Evolutionary conservation across 2,329 filamentous ascomycete genomes (phyloP), one percentile per base, ranked within the genome.

Genomic region (Trichophyton mentagrophytes): DNA sequence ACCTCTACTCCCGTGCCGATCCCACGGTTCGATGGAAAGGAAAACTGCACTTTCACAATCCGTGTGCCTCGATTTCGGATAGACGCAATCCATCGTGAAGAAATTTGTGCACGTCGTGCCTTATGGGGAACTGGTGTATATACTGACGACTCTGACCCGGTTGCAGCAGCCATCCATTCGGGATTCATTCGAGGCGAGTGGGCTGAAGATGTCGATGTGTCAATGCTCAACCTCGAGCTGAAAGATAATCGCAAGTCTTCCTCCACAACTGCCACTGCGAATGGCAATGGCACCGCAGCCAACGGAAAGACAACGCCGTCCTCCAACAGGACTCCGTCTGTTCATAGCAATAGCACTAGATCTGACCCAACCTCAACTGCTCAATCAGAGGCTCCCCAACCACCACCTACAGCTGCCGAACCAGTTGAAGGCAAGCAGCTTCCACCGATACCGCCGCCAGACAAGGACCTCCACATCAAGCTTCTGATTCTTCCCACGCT

Each of bases 111-210:
- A 6, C 83, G 89, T 38, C 82, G 87, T 20, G 88, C 89, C 6
- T 73, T 99, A 0, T 99, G 92, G 91, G 93, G 93, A 0, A 93
- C 90, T 0, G 91, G 95, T 42, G 82, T 99, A 5, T 97, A 97
- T 70, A 95, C 90, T 0, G 93, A 99, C 67, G 93, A 99, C 73
- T 96, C 90, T 0, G 93, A 99, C 69, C 85, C 93, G 0, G 82
- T 99, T 25, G 92, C 90, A 0, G 91, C 92, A 1, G 92, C 91
- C 62, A 92, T 99, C 53, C 93, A 99, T 71, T 85, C 86, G 1
- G 93, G 93, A 2, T 97, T 90, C 85, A 87, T 99, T 66, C 85
- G 86, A 47, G 92, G 92, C 38, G 89, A 91, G 67, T 96, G 91
- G 87, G 79, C 84, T 3, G 85, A 90, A 5, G 87, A 89, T 40